Conservation (phyloP, 805 yeast species). For the Candida ipomoeae region DNA sequence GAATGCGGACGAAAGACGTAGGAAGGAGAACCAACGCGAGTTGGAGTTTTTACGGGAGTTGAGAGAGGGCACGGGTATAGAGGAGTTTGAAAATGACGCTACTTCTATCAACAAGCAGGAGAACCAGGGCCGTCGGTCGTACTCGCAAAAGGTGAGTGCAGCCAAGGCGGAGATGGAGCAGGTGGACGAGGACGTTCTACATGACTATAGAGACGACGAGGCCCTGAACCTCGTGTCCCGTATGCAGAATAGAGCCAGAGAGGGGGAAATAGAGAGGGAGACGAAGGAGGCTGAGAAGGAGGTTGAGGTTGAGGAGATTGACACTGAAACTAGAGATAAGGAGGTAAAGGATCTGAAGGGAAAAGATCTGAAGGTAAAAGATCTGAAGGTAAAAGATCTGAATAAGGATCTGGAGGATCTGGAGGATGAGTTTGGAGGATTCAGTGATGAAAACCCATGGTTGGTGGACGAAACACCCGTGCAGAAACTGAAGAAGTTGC, state of each 20-base stretch:
- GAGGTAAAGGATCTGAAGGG: neutral
- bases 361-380: neutral
- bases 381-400: neutral
- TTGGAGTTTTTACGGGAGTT: slow-evolving; percentile 48
- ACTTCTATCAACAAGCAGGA: slow-evolving; percentile 46
- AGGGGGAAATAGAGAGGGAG: neutral
- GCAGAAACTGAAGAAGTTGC: slow-evolving; percentile 29
- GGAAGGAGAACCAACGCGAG: slow-evolving; percentile 53
- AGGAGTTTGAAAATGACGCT: slow-evolving; percentile 32
- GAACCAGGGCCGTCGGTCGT: slow-evolving; percentile 78
- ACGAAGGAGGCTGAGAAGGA: neutral
- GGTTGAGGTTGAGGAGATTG: slow-evolving; percentile 6
- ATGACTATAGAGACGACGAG: slow-evolving; percentile 51
- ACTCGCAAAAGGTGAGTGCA: slow-evolving; percentile 59
- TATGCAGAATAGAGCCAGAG: neutral
- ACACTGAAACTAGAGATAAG: neutral
- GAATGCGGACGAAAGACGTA: slow-evolving; percentile 73
- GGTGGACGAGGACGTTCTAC: slow-evolving; percentile 21
- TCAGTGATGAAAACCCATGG: slow-evolving; percentile 36
- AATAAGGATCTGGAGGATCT: neutral
- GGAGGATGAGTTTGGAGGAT: slow-evolving; percentile 11
- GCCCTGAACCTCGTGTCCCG: slow-evolving; percentile 43
- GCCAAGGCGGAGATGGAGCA: slow-evolving; percentile 30
- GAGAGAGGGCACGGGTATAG: slow-evolving; percentile 36
- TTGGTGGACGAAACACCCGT: slow-evolving; percentile 18